These are phyloP conservation scores for Monoraphidium neglectum DNA, from an alignment of 139 green algal genomes.

Conservation along the genomic window DNA sequence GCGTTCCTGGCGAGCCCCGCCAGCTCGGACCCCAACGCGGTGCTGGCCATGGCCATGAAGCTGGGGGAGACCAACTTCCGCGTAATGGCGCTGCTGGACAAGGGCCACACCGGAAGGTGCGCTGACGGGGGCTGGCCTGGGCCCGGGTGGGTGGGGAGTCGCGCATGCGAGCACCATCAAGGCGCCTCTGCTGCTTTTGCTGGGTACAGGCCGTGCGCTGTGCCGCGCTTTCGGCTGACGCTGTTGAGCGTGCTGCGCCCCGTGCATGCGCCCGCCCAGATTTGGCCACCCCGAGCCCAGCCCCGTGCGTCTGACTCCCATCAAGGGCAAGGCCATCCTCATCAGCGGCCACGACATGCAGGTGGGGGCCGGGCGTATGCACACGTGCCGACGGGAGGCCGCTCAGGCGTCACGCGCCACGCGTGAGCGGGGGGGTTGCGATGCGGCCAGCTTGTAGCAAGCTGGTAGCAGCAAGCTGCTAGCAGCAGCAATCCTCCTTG, in stretches of 20 bases:
- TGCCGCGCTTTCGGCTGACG: conserved; percentile 48
- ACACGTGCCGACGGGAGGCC: too few relatives aligned
- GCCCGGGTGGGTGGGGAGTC: too few relatives aligned
- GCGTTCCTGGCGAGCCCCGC: conserved; percentile 43
- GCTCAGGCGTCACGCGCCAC: too few relatives aligned
- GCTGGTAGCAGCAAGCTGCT: too few relatives aligned
- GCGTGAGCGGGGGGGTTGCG: too few relatives aligned
- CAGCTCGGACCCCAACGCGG: conserved; percentile 24
- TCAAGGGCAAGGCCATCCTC: conserved; percentile 75
- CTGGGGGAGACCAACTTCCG: conserved; percentile 62
- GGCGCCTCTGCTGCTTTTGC: too few relatives aligned
- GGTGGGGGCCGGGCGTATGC: too few relatives aligned
- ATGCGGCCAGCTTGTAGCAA: too few relatives aligned
- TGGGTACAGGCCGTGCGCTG: too few relatives aligned
- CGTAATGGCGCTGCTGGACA: conserved; percentile 65
- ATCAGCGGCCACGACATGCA: conserved; percentile 82
- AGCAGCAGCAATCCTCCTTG: too few relatives aligned
- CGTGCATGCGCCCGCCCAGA: too few relatives aligned
- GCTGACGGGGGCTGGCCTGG: too few relatives aligned
- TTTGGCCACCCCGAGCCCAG: conserved; percentile 19
- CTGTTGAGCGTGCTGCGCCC: conserved; percentile 50
- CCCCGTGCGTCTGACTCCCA: conserved; percentile 59
- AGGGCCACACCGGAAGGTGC: conserved; percentile 51
- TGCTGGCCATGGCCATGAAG: conserved; percentile 54
- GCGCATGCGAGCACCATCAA: conserved; percentile 51